Conservation (phyloP, 169 alveolate species). For the Plasmodium coatneyi region DNA sequence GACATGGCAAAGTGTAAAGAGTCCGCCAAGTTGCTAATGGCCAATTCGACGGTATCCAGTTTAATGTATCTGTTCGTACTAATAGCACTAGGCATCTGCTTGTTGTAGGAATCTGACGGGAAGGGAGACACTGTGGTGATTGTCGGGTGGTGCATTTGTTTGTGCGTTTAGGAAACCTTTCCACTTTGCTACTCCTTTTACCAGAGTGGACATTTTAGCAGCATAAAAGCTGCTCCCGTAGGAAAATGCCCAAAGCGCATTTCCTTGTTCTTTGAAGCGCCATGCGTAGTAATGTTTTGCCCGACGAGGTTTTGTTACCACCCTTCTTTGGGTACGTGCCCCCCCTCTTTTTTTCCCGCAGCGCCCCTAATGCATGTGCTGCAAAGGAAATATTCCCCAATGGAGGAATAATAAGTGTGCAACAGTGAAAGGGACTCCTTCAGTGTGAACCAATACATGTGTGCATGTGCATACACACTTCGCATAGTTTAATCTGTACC, state of each 20-base stretch:
- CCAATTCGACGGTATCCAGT: neutral
- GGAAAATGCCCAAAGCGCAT: neutral
- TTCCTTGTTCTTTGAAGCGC: neutral
- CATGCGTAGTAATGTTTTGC: neutral
- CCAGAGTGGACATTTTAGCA: neutral
- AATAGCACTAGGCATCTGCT: neutral
- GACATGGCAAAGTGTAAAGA: conserved; percentile 28
- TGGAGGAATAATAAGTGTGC: neutral
- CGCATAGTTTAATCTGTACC: neutral
- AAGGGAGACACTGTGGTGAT: neutral
- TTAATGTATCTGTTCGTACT: conserved; percentile 19
- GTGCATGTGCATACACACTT: neutral
- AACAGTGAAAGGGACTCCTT: neutral
- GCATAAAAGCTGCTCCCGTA: neutral
- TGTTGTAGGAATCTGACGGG: neutral
- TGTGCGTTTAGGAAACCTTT: neutral
- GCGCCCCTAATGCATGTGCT: neutral
- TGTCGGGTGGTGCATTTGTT: neutral
- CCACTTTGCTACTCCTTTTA: neutral
- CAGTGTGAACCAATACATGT: neutral
- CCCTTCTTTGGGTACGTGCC: neutral
- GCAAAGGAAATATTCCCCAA: neutral
- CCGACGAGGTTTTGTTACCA: neutral
- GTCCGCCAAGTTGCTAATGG: neutral
- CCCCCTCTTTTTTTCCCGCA: neutral